Percentiles rank a stretch among this genome's conserved stretches.
Conservation (phyloP, 495 filamentous ascomycete genomes). For the Penicillium soppii region DNA sequence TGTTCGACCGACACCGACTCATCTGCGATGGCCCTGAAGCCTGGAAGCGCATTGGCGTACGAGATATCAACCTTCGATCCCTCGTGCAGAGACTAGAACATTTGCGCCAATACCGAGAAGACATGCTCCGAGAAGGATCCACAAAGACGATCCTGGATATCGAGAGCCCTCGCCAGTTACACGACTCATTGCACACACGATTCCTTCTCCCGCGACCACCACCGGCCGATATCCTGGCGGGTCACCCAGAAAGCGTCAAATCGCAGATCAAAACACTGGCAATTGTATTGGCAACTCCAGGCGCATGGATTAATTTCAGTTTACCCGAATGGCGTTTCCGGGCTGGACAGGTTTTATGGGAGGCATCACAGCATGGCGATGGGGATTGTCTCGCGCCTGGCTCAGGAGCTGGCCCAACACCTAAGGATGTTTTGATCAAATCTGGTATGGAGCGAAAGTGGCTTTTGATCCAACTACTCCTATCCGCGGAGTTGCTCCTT, state of each 20-base stretch:
- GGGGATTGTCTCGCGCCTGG: slow-evolving; percentile 48
- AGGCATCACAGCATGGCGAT: slow-evolving; percentile 48
- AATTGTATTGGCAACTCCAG: slow-evolving; percentile 42
- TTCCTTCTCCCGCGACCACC: slow-evolving; percentile 41
- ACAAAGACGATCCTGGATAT: slow-evolving; percentile 42
- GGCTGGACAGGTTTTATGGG: slow-evolving; percentile 82
- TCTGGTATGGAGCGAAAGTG: slow-evolving; percentile 64
- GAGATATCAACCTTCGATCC: slow-evolving; percentile 32
- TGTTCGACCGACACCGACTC: slow-evolving; percentile 36
- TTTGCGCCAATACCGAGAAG: slow-evolving; percentile 40
- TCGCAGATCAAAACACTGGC: slow-evolving; percentile 52
- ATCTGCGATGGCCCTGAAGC: slow-evolving; percentile 33
- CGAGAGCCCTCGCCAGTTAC: slow-evolving; percentile 42
- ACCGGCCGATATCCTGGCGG: slow-evolving; percentile 17
- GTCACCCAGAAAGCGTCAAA: slow-evolving; percentile 42
- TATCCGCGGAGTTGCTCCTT: slow-evolving; percentile 74
- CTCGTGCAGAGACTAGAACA: slow-evolving; percentile 44
- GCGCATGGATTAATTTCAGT: slow-evolving; percentile 76
- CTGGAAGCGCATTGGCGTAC: slow-evolving; percentile 45
- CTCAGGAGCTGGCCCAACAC: slow-evolving; percentile 33
- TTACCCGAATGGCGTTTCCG: slow-evolving; percentile 76
- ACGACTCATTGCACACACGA: slow-evolving; percentile 43
- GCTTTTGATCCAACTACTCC: slow-evolving; percentile 74
- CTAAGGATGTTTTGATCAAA: slow-evolving; percentile 34
- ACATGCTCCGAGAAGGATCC: slow-evolving; percentile 31